Evolutionary conservation across 2,329 filamentous ascomycete genomes (phyloP).

Genomic region (Saccharata proteae): DNA sequence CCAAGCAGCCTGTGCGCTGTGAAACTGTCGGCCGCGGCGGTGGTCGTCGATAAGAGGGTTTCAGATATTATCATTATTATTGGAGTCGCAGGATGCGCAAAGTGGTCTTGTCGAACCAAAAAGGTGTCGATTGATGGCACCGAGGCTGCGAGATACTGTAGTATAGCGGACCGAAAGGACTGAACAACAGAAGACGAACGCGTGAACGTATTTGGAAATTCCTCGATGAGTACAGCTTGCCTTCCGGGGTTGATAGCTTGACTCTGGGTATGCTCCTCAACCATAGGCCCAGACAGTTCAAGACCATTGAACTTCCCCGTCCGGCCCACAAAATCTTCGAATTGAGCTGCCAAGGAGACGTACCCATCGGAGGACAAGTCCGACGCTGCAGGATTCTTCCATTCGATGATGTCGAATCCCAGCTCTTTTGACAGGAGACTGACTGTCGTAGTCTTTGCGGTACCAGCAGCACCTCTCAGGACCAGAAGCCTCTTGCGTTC

Average conservation of each 20-base stretch:
- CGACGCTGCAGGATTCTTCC: slow-evolving; percentile 68
- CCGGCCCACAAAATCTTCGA: slow-evolving; percentile 81
- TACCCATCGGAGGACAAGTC: slow-evolving; percentile 49
- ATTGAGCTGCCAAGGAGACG: slow-evolving; percentile 63
- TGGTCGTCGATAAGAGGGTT: slow-evolving; percentile 73
- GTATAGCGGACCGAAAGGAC: slow-evolving; percentile 56
- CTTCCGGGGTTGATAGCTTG: slow-evolving; percentile 14
- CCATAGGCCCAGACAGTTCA: slow-evolving; percentile 33
- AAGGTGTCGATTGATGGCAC: slow-evolving; percentile 43
- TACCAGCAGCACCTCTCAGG: slow-evolving; percentile 80
- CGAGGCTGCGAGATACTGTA: slow-evolving; percentile 61
- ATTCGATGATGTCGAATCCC: slow-evolving; percentile 68
- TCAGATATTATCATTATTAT: slow-evolving; percentile 88
- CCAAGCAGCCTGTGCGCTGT: slow-evolving; percentile 85
- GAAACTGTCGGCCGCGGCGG: slow-evolving; percentile 77
- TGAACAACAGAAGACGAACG: slow-evolving; percentile 31
- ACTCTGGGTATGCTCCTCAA: slow-evolving; percentile 1
- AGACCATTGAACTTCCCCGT: slow-evolving; percentile 70
- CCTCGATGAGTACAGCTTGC: slow-evolving; percentile 36
- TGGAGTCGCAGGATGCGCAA: slow-evolving; percentile 34
- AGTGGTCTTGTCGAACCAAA: slow-evolving; percentile 18
- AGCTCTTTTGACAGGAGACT: slow-evolving; percentile 66
- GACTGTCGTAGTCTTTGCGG: slow-evolving; percentile 84
- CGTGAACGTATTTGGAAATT: slow-evolving; percentile 39
- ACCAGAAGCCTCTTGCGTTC: slow-evolving; percentile 60